These are phyloP conservation scores for Luzula sylvatica DNA, from an alignment of 176 grass and related monocot species.

Conservation along the genomic window DNA sequence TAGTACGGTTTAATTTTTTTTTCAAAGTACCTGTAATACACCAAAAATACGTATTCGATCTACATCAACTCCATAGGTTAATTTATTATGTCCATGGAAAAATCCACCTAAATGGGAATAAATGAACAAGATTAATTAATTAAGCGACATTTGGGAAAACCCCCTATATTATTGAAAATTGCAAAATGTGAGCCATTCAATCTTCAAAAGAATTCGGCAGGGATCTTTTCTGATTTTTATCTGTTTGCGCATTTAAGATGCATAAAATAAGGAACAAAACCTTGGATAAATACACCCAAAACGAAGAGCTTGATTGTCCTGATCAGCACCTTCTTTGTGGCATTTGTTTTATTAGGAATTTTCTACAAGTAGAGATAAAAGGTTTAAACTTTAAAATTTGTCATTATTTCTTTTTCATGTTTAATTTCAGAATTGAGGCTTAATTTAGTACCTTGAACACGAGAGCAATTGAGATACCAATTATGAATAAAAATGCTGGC, in stretches of 20 bases:
- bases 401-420: too few species aligned
- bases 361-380: slow-evolving; percentile 33
- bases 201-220: too few species aligned
- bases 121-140: background rate
- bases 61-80: slow-evolving; percentile 80
- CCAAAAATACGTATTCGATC: slow-evolving; percentile 68
- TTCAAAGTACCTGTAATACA: slow-evolving; percentile 61
- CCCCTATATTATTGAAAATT: too few species aligned
- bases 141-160: too few species aligned
- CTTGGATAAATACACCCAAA: slow-evolving; percentile 83
- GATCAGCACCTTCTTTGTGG: slow-evolving; percentile 60
- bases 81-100: slow-evolving; percentile 68
- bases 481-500: slow-evolving; percentile 92
- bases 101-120: slow-evolving; percentile 58
- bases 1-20: background rate
- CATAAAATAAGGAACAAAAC: slow-evolving; percentile 23
- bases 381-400: too few species aligned
- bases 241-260: too few species aligned
- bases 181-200: too few species aligned
- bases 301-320: slow-evolving; percentile 82
- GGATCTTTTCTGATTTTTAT: too few species aligned
- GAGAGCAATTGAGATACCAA: slow-evolving; percentile 66
- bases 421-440: too few species aligned
- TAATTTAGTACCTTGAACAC: slow-evolving; percentile 57
- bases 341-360: slow-evolving; percentile 50